Percentiles rank a stretch among this genome's conserved stretches.
Evolutionary conservation across 179 eudicot species (phyloP).

Genomic region (Actinidia arguta): DNA sequence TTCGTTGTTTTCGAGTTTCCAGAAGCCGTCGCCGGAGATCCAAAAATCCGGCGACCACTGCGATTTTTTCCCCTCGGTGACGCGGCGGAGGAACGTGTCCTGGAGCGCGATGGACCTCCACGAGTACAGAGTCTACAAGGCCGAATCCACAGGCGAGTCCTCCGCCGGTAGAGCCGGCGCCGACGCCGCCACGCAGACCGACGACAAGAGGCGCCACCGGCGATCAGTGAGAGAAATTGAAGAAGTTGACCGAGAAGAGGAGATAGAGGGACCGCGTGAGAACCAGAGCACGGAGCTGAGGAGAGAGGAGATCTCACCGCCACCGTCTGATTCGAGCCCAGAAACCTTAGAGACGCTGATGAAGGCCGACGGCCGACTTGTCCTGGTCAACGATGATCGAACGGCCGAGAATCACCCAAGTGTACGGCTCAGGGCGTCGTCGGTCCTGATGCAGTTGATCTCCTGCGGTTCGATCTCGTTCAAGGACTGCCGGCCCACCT

Average conservation of each 20-base stretch:
- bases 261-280: background rate
- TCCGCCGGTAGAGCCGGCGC: constrained; percentile 49
- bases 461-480: constrained; percentile 86
- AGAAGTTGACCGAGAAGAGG: constrained; percentile 8
- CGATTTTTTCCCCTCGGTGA: constrained; percentile 20
- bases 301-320: constrained; percentile 80
- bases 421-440: constrained; percentile 61
- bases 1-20: constrained; percentile 37
- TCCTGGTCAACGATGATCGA: constrained; percentile 36
- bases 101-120: constrained; percentile 66
- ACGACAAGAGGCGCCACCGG: constrained; percentile 65
- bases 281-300: constrained; percentile 52
- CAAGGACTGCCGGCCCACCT: constrained; percentile 61
- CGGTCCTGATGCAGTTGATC: constrained; percentile 80
- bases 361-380: constrained; percentile 63
- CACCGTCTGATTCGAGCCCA: constrained; percentile 89
- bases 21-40: constrained; percentile 22
- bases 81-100: constrained; percentile 69
- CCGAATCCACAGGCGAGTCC: constrained; percentile 47
- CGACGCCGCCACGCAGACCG: constrained; percentile 87
- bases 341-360: constrained; percentile 82
- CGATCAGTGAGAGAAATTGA: constrained; percentile 16
- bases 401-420: constrained; percentile 46
- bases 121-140: constrained; percentile 74
- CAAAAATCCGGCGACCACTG: constrained; percentile 6